Evolutionary conservation across 176 grass and related monocot species (phyloP).

Genomic region (Otatea glauca): DNA sequence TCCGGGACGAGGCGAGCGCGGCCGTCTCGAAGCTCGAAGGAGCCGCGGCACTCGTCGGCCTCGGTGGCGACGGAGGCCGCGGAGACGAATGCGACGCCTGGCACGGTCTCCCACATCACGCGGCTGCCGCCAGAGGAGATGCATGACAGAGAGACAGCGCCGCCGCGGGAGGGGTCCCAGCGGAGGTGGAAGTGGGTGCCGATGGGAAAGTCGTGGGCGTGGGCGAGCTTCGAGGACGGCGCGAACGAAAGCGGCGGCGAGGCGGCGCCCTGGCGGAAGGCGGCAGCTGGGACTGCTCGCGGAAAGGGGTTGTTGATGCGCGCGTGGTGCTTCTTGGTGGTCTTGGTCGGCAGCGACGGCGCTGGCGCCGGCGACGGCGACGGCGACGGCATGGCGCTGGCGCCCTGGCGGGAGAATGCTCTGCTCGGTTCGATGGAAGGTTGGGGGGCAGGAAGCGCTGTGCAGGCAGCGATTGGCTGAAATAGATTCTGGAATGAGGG

Average conservation of each 20-base stretch:
- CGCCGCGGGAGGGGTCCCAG: slow-evolving; percentile 60
- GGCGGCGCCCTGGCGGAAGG: slow-evolving; percentile 46
- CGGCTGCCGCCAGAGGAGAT: neutral
- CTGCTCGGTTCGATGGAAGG: neutral
- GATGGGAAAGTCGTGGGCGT: slow-evolving; percentile 55
- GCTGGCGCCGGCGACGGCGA: slow-evolving; percentile 26
- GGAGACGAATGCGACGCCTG: slow-evolving; percentile 79
- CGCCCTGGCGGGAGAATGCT: slow-evolving; percentile 17
- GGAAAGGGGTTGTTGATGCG: slow-evolving; percentile 92
- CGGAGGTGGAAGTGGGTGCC: slow-evolving; percentile 61
- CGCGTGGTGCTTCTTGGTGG: slow-evolving; percentile 65
- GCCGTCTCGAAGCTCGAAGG: slow-evolving; percentile 73
- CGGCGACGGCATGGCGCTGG: slow-evolving; percentile 24
- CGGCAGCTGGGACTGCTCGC: slow-evolving; percentile 37
- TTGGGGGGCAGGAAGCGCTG: neutral
- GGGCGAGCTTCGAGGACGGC: slow-evolving; percentile 59
- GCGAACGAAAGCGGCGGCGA: slow-evolving; percentile 55
- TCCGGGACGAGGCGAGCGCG: slow-evolving; percentile 58
- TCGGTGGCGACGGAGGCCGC: slow-evolving; percentile 56
- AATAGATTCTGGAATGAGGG: slow-evolving; percentile 66
- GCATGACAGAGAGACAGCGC: slow-evolving; percentile 34
- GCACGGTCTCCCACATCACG: slow-evolving; percentile 68
- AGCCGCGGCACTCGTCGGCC: slow-evolving; percentile 78
- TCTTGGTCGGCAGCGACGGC: slow-evolving; percentile 20
- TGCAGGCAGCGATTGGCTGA: slow-evolving; percentile 54